A percentile compares a stretch with the other conserved stretches of the same genome.
Evolutionary conservation across 1,139 yeast species (phyloP).

Genomic region (Sporopachydermia cereana): DNA sequence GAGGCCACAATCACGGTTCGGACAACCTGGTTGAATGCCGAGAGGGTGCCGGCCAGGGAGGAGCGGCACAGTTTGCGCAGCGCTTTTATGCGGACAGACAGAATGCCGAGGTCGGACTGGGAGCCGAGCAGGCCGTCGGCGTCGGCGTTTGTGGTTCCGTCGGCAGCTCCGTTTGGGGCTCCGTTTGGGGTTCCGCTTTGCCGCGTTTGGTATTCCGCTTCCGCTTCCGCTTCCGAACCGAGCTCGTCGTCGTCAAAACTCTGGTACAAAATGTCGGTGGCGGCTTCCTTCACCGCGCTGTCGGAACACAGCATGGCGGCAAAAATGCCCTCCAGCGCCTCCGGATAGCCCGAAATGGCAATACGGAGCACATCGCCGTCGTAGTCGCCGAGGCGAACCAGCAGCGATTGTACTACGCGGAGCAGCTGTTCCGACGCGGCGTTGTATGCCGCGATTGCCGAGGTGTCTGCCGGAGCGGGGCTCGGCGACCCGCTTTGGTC

Average conservation of each 20-base stretch:
- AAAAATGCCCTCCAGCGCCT: constrained; percentile 48
- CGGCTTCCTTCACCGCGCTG: constrained; percentile 44
- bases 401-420: background rate
- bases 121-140: background rate
- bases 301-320: constrained; percentile 53
- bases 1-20: constrained; percentile 34
- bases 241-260: constrained; percentile 59
- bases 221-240: constrained; percentile 25
- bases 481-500: too few relatives aligned
- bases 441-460: background rate
- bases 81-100: constrained; percentile 11
- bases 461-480: too few relatives aligned
- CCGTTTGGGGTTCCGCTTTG: background rate
- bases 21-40: constrained; percentile 38
- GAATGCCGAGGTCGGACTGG: constrained; percentile 6
- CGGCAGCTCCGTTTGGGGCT: background rate
- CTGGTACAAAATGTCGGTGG: constrained; percentile 63
- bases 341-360: background rate
- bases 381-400: constrained; percentile 1
- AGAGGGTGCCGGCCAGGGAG: constrained; percentile 24
- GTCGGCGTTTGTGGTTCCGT: background rate
- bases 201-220: background rate
- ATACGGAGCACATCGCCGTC: constrained; percentile 2
- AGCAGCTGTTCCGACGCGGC: background rate
- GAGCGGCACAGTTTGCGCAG: constrained; percentile 12